Base-by-base conservation (phyloP, 1,139 yeast genomes). In the Lipomyces yarrowii region DNA sequence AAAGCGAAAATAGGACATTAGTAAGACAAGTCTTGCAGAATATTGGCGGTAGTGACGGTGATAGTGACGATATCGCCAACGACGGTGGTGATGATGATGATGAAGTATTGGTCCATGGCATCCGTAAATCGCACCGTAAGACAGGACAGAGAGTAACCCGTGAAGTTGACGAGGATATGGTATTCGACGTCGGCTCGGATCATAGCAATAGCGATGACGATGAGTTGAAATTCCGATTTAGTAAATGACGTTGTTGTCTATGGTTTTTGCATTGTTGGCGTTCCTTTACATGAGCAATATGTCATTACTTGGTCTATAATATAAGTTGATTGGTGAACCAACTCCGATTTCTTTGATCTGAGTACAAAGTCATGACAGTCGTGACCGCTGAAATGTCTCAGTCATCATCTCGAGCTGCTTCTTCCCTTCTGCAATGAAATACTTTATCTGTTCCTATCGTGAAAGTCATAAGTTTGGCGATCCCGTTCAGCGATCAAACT, bases 391-490 rank as follows among this genome's bases (percentile, higher is more conserved):
- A 18, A 64, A 26, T 10, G 62, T 42, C 57, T 64, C 65, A 6
- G 67, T 48, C 64, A 59, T 58, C 62, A 61, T n/a, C 42, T 64
- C 64, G 18, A 64, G 57, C 35, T 64, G 62, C 39, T 61, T 61
- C 55, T 64, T 51, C 15, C 67, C 67, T 11, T 46, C 54, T 32
- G 67, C 39, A 35, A 64, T 64, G 35, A 39, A 26, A 23, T 57
- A 64, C 46, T 64, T 64, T 7, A 64, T 64, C 48, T 30, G 57
- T 21, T 61, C 65, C 67, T 64, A 52, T 32, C 48, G 18, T n/a
- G 48, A 8, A 46, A 21, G n/a, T 32, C 15, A 13, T 3, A 11
- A 13, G n/a, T 21, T n/a, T n/a, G n/a, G n/a, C 6, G n/a, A 18
- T 30, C 15, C 26, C 30, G 3, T 4, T 15, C 13, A 42, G 18